phyloP scores from a whole-genome alignment of 2,329 filamentous ascomycete species.

The Botryotinia convoluta region DNA sequence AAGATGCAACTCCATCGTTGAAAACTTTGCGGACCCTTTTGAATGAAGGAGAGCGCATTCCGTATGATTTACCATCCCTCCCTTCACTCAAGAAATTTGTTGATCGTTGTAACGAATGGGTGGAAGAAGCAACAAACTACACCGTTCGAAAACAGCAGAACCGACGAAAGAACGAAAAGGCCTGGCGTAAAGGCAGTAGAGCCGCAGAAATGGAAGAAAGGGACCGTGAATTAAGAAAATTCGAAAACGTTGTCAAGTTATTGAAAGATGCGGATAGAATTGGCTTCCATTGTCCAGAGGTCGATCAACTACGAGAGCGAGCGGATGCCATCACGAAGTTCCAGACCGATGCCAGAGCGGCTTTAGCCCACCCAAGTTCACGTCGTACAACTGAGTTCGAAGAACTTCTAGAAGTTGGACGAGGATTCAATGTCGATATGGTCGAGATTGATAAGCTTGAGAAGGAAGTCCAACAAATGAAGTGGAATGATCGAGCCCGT shows the following conservation, averaged over 20 bases:
- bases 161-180: slow-evolving; percentile 89
- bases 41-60: slow-evolving; percentile 93
- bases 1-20: slow-evolving; percentile 79
- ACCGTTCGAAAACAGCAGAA: slow-evolving; percentile 97
- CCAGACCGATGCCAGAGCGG: slow-evolving; percentile 69
- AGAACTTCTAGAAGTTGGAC: slow-evolving; percentile 85
- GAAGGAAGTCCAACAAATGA: slow-evolving; percentile 76
- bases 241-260: slow-evolving; percentile 83
- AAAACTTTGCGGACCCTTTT: slow-evolving; percentile 82
- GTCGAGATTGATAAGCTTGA: slow-evolving; percentile 83
- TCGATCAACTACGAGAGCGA: slow-evolving; percentile 79
- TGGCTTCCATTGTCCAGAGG: slow-evolving; percentile 91
- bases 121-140: slow-evolving; percentile 94
- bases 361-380: slow-evolving; percentile 63
- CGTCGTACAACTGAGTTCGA: slow-evolving; percentile 75
- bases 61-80: slow-evolving; percentile 81
- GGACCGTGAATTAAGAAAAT: slow-evolving; percentile 79
- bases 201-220: slow-evolving; percentile 80
- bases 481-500: slow-evolving; percentile 80
- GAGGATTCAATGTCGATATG: slow-evolving; percentile 86
- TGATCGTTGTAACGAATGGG: slow-evolving; percentile 95
- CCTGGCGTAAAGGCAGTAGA: slow-evolving; percentile 73
- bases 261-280: slow-evolving; percentile 80
- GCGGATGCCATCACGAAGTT: slow-evolving; percentile 82
- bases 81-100: slow-evolving; percentile 84